phyloP scores from a whole-genome alignment of 345 rosid genomes.

The Eucalyptus melliodora region DNA sequence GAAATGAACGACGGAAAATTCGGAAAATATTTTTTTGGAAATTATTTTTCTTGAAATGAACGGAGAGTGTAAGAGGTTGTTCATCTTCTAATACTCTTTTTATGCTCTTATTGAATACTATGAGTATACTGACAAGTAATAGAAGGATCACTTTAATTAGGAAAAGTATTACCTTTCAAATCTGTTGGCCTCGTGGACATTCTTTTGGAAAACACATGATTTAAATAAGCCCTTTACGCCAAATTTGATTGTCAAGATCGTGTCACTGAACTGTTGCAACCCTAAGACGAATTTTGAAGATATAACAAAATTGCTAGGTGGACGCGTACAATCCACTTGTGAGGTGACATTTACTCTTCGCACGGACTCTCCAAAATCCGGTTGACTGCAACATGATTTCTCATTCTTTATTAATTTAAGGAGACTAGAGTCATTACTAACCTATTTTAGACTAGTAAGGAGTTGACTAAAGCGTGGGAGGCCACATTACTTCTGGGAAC shows the following conservation, averaged over 20 bases:
- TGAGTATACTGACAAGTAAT: neutral
- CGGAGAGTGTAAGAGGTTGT: neutral
- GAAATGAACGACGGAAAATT: too few relatives aligned
- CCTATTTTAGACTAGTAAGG: neutral
- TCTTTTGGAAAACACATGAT: neutral
- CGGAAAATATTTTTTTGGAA: too few relatives aligned
- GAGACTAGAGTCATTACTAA: too few relatives aligned
- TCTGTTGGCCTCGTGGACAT: neutral
- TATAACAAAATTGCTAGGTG: neutral
- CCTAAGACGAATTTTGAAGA: neutral
- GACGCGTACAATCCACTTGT: neutral
- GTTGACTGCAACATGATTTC: neutral
- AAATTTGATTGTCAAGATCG: neutral
- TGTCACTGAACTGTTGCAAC: neutral
- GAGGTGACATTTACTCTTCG: neutral
- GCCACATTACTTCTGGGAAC: too few relatives aligned
- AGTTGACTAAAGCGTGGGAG: too few relatives aligned
- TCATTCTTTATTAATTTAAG: too few relatives aligned
- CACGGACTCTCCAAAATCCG: neutral
- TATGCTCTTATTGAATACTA: neutral
- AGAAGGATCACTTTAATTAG: neutral
- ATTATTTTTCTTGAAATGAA: too few relatives aligned
- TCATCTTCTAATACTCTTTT: neutral
- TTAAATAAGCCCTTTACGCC: neutral
- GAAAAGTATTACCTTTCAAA: neutral